phyloP scores from a whole-genome alignment of 352 stramenopile genomes.

The Pythium pyrilobum region DNA sequence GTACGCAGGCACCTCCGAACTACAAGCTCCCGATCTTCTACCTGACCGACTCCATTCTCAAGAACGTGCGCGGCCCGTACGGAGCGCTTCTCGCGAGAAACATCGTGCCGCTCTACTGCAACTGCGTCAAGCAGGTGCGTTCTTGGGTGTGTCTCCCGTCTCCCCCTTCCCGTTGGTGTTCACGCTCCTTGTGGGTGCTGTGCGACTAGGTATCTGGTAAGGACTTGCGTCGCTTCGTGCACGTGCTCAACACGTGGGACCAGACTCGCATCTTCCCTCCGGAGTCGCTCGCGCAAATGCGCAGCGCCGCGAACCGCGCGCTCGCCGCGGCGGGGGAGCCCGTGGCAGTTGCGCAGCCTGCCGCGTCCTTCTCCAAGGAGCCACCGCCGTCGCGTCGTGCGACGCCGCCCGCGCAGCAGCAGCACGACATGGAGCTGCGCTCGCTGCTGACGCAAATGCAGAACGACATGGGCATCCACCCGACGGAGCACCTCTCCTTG shows the following conservation, averaged over 20 bases:
- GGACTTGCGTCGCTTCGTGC: constrained; percentile 77
- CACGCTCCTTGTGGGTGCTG: too few relatives aligned
- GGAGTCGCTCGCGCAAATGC: constrained; percentile 64
- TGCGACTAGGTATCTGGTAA: constrained; percentile 57
- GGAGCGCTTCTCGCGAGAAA: constrained; percentile 52
- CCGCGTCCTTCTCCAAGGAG: constrained; percentile 44
- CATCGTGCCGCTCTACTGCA: constrained; percentile 82
- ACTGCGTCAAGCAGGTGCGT: constrained; percentile 73
- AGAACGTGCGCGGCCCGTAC: constrained; percentile 82
- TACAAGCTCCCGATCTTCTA: constrained; percentile 90
- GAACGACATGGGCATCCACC: constrained; percentile 86
- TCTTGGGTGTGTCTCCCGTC: background rate
- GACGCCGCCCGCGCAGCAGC: constrained; percentile 8
- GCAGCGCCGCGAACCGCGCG: constrained; percentile 49
- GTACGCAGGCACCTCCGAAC: constrained; percentile 60
- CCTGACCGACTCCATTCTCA: constrained; percentile 87
- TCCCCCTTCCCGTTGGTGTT: background rate
- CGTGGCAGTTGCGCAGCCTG: constrained; percentile 26
- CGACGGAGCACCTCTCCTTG: constrained; percentile 79
- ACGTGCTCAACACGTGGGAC: constrained; percentile 86
- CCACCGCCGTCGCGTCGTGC: constrained; percentile 7
- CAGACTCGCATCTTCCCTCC: constrained; percentile 47
- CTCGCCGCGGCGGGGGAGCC: constrained; percentile 39
- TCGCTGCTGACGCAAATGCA: constrained; percentile 75
- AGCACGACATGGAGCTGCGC: constrained; percentile 76